Conservation (phyloP, 192 early-diverging fungal species). For the Coemansia sp. region DNA sequence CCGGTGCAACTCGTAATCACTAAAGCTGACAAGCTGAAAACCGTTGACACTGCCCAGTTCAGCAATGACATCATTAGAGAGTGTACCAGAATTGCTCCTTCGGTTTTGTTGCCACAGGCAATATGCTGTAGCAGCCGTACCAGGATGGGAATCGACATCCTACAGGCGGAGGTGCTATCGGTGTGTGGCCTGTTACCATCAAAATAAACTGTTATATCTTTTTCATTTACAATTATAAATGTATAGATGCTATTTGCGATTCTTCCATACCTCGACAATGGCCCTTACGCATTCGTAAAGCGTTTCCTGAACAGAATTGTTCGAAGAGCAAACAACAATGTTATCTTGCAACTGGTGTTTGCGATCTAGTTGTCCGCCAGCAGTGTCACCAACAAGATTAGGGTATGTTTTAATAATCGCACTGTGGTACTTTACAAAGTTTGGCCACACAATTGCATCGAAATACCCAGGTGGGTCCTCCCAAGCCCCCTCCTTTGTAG, state of each 20-base stretch:
- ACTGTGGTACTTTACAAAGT: slow-evolving; percentile 54
- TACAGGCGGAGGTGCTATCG: slow-evolving; percentile 41
- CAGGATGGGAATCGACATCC: slow-evolving; percentile 20
- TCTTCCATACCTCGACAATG: slow-evolving; percentile 16
- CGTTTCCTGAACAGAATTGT: slow-evolving; percentile 16
- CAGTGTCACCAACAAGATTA: not conserved
- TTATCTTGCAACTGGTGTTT: not conserved
- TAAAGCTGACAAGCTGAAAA: slow-evolving; percentile 51
- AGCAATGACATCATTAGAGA: slow-evolving; percentile 2
- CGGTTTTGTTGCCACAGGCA: slow-evolving; percentile 19
- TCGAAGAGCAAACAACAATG: slow-evolving; percentile 39
- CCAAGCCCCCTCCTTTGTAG: slow-evolving; percentile 79
- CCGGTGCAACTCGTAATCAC: slow-evolving; percentile 44
- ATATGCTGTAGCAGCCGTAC: slow-evolving; percentile 36
- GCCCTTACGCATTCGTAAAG: slow-evolving; percentile 16
- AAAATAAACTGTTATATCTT: not conserved
- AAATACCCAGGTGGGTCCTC: slow-evolving; percentile 75
- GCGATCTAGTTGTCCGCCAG: not conserved
- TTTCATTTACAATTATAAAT: not conserved
- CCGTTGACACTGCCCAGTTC: slow-evolving; percentile 17
- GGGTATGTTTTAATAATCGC: slow-evolving; percentile 19
- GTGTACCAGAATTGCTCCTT: slow-evolving; percentile 25
- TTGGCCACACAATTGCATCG: slow-evolving; percentile 75
- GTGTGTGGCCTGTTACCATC: slow-evolving; percentile 21
- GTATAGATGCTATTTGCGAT: not conserved